These are phyloP conservation scores for Penicillium cataractarum DNA, from an alignment of 495 filamentous ascomycete species.

Conservation along the genomic window DNA sequence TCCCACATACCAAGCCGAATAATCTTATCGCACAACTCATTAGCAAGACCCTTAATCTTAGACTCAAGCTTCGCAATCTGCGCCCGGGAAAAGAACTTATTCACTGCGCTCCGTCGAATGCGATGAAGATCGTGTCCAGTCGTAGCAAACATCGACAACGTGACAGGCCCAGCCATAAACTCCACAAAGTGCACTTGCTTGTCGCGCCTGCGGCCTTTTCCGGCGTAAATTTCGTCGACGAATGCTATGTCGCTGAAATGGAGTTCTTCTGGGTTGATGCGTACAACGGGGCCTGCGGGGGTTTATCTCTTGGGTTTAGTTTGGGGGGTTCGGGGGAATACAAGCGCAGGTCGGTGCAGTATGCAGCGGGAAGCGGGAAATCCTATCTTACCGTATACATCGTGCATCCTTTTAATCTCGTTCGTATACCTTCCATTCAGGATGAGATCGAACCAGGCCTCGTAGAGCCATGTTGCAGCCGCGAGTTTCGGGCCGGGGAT, in stretches of 20 bases:
- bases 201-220: neutral
- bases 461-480: neutral
- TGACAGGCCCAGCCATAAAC: neutral
- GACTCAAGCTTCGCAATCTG: neutral
- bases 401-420: neutral
- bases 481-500: neutral
- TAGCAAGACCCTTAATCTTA: neutral
- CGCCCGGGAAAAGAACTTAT: neutral
- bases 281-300: neutral
- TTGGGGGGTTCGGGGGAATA: neutral
- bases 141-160: neutral
- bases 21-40: neutral
- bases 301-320: neutral
- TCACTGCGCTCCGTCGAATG: neutral
- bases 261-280: neutral
- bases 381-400: neutral
- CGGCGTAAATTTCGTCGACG: neutral
- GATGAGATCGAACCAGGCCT: neutral
- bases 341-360: too few species aligned
- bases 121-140: neutral
- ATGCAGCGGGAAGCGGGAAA: neutral
- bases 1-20: neutral
- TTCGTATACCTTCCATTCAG: neutral
- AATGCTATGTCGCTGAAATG: neutral
- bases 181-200: neutral